Base-by-base conservation (phyloP, 2,329 filamentous ascomycete species). In the Nemania sp. region DNA sequence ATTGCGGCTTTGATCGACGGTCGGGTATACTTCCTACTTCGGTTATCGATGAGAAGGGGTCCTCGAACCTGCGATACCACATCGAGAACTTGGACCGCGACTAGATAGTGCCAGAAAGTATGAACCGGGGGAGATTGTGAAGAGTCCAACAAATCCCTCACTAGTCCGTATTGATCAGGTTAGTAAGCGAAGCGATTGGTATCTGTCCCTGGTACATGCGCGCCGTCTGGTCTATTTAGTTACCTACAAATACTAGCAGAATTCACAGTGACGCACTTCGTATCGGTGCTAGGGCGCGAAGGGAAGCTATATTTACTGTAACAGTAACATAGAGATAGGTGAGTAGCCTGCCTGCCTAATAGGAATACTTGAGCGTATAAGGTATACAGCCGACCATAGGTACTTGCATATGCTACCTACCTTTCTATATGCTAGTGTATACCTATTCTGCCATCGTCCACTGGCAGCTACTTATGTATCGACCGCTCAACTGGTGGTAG, bases 61-160 rank as follows among this genome's bases (percentile, higher is more conserved):
- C 34, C 13, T 12, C 17, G 17, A 34, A 43, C 37, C n/a, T 56
- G 52, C 53, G 60, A 60, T 60, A 37, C 60, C 60, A 57, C 35
- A 63, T 57, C 18, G 25, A 63, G 57, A 42, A 45, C 37, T 39
- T 52, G 17, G 39, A 46, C 56, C 57, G 60, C 45, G 52, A 54
- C 60, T 63, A n/a, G n/a, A n/a, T n/a, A 60, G 37, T 63, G 52
- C 60, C 56, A 56, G 35, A 35, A 51, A 39, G 48, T 5, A 50
- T 34, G 32, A 49, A 53, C 29, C n/a, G n/a, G 21, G 34, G 21
- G 12, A 40, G 43, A 57, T 48, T 52, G 39, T 53, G 21, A 53
- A 54, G n/a, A 57, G 57, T 57, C 39, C 45, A 60, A 60, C 25
- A 29, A 63, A 63, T 57, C 49, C 50, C 40, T 53, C 54, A 54